phyloP scores from a whole-genome alignment of 495 filamentous ascomycete species.

The Apiosordaria backusii region DNA sequence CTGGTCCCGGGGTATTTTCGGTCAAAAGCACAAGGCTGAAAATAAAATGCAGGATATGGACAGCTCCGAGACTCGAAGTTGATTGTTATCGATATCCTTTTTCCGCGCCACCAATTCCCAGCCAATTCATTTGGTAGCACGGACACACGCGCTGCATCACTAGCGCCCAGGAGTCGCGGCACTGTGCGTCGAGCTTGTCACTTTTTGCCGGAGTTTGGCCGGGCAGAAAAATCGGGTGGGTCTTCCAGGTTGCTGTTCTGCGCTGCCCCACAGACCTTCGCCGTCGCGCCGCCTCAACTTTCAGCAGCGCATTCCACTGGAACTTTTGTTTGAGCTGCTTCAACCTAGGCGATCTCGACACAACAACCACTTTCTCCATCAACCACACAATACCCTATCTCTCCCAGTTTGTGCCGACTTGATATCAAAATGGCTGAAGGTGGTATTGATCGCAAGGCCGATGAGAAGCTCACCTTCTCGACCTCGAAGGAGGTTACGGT shows the following conservation, averaged over 20 bases:
- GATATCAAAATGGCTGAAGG: constrained; percentile 73
- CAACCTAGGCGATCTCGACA: neutral
- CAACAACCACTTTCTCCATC: neutral
- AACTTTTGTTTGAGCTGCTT: constrained; percentile 4
- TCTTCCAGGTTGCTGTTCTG: neutral
- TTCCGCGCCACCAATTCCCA: constrained; percentile 5
- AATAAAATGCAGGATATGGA: neutral
- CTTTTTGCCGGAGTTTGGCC: neutral
- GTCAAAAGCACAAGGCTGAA: neutral
- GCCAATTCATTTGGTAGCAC: neutral
- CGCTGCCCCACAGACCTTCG: neutral
- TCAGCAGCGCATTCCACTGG: constrained; percentile 1
- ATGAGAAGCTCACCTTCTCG: constrained; percentile 96
- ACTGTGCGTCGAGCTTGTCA: neutral
- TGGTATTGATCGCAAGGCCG: constrained; percentile 83
- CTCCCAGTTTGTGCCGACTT: neutral
- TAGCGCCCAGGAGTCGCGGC: neutral
- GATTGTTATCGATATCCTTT: constrained; percentile 2
- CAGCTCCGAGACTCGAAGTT: neutral
- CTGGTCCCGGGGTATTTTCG: neutral
- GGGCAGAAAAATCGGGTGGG: neutral
- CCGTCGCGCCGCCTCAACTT: neutral
- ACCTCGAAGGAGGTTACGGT: constrained; percentile 97
- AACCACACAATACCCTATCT: neutral
- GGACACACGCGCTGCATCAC: neutral